phyloP scores from a whole-genome alignment of 495 filamentous ascomycete genomes.

The Talaromyces stipitatus region DNA sequence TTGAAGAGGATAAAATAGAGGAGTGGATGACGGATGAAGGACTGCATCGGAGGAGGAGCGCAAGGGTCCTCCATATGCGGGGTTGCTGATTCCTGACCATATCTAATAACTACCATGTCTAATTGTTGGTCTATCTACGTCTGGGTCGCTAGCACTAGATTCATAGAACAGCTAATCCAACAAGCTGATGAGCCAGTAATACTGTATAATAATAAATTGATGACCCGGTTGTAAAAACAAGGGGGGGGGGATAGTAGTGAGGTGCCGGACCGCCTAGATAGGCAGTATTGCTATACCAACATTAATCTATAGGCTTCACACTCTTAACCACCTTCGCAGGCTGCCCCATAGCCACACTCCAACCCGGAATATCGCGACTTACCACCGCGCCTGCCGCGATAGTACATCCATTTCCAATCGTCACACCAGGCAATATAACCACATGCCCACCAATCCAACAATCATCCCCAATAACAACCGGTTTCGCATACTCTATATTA shows the following conservation, averaged over 20 bases:
- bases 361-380: constrained; percentile 27
- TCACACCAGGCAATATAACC: constrained; percentile 38
- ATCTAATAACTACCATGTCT: too few relatives aligned
- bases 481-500: constrained; percentile 27
- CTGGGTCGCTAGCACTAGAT: too few relatives aligned
- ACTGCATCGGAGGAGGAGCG: too few relatives aligned
- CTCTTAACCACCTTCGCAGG: constrained; percentile 32
- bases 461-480: constrained; percentile 34
- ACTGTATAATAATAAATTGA: too few relatives aligned
- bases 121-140: too few relatives aligned
- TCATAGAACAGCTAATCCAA: too few relatives aligned
- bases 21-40: not conserved
- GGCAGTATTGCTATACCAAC: too few relatives aligned
- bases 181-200: too few relatives aligned
- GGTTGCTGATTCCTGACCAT: not conserved
- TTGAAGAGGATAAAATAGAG: not conserved
- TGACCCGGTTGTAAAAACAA: too few relatives aligned
- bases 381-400: constrained; percentile 41
- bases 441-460: constrained; percentile 39
- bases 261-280: too few relatives aligned
- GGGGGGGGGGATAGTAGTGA: too few relatives aligned
- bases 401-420: constrained; percentile 35
- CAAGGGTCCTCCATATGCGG: not conserved
- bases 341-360: constrained; percentile 30
- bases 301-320: constrained; percentile 17